Percentiles rank a stretch among this genome's conserved stretches.
phyloP scores from a whole-genome alignment of 257 asterid species.

The Plectranthus barbatus region DNA sequence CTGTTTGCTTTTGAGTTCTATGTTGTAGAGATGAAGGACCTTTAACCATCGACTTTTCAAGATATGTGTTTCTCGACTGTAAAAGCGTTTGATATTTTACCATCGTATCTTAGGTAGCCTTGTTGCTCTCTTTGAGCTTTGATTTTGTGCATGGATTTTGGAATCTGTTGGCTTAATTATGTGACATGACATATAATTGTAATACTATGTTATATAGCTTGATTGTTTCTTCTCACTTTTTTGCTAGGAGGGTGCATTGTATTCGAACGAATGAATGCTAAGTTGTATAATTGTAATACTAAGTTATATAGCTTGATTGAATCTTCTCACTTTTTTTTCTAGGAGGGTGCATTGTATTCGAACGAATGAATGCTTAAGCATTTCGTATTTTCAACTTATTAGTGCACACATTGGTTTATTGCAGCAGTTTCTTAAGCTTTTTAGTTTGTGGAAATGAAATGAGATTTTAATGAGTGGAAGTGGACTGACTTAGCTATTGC shows the following conservation, averaged over 20 bases:
- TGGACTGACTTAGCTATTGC: background rate
- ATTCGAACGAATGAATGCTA: background rate
- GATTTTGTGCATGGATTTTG: background rate
- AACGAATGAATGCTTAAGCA: background rate
- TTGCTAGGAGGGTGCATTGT: background rate
- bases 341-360: background rate
- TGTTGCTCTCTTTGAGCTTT: background rate
- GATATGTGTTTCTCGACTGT: background rate
- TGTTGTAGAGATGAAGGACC: too few relatives aligned
- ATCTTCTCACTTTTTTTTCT: background rate
- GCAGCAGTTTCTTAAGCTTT: background rate
- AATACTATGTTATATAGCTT: background rate
- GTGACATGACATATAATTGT: too few relatives aligned
- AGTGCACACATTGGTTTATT: background rate
- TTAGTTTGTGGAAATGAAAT: background rate
- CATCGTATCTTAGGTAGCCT: background rate
- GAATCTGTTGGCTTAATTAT: background rate
- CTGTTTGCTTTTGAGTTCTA: background rate
- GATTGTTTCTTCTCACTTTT: background rate
- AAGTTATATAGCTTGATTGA: background rate
- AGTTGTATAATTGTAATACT: too few relatives aligned
- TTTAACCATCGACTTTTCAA: background rate
- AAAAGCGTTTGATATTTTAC: background rate
- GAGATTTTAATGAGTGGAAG: background rate
- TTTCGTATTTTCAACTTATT: too few relatives aligned